These are phyloP conservation scores for Teunomyces funiuensis DNA, from an alignment of 805 yeast species.

Conservation along the genomic window DNA sequence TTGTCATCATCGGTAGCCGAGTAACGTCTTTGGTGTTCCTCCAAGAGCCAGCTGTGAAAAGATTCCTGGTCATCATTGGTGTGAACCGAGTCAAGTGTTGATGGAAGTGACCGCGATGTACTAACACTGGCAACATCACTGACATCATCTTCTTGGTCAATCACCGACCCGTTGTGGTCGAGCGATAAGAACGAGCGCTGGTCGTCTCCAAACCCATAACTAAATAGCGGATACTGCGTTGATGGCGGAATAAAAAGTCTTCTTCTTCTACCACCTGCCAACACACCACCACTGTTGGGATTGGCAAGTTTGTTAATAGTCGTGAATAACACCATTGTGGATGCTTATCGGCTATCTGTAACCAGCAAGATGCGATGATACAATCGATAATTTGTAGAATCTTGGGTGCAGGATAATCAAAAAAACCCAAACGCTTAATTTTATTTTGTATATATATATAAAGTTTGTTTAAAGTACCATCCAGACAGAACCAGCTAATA, in stretches of 20 bases:
- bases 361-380: neutral
- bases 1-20: constrained; percentile 19
- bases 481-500: constrained; percentile 76
- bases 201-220: constrained; percentile 45
- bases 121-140: constrained; percentile 44
- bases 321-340: constrained; percentile 39
- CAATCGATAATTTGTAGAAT: neutral
- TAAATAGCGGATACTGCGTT: constrained; percentile 41
- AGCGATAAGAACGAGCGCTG: constrained; percentile 44
- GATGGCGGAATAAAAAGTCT: constrained; percentile 45
- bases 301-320: constrained; percentile 42
- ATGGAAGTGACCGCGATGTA: constrained; percentile 42
- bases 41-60: constrained; percentile 44
- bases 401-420: neutral
- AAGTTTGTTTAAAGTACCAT: constrained; percentile 50
- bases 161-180: constrained; percentile 35
- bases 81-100: constrained; percentile 36
- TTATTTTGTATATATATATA: neutral
- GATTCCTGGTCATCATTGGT: constrained; percentile 39
- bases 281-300: constrained; percentile 25
- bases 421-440: neutral
- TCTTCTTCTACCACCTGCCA: constrained; percentile 38
- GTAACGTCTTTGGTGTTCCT: constrained; percentile 41
- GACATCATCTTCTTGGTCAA: constrained; percentile 22
- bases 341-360: neutral